Conservation (phyloP, 441 rosid species). For the Populus hybrid region DNA sequence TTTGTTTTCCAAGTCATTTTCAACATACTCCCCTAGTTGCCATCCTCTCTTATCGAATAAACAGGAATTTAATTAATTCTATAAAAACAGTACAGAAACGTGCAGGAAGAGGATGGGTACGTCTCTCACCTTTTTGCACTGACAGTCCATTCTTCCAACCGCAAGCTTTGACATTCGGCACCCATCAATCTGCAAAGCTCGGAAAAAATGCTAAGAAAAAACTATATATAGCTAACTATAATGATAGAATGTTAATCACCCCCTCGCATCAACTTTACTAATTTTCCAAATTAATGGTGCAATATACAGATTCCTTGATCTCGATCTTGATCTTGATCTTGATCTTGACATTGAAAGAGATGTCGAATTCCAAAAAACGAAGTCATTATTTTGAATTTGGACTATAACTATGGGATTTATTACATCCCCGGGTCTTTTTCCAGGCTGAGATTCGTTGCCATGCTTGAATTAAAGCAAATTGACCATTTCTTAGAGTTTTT, state of each 20-base stretch:
- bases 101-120: background rate
- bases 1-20: background rate
- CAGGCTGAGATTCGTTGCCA: conserved; percentile 10
- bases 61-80: background rate
- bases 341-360: background rate
- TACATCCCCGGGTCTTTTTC: background rate
- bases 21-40: background rate
- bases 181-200: background rate
- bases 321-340: no score
- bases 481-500: background rate
- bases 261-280: background rate
- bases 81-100: background rate
- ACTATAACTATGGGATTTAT: conserved; percentile 5
- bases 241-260: background rate
- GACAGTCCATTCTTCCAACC: background rate
- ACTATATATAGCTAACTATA: background rate
- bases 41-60: background rate
- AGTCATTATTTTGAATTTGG: background rate
- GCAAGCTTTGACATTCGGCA: background rate
- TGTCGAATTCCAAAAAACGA: background rate
- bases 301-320: background rate
- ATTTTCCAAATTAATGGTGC: background rate
- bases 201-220: background rate
- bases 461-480: background rate
- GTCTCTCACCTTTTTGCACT: no score